Evolutionary conservation across 306 rosid genomes (phyloP), one percentile per base, ranked within the genome.

Genomic region (Dryas alaskensis): DNA sequence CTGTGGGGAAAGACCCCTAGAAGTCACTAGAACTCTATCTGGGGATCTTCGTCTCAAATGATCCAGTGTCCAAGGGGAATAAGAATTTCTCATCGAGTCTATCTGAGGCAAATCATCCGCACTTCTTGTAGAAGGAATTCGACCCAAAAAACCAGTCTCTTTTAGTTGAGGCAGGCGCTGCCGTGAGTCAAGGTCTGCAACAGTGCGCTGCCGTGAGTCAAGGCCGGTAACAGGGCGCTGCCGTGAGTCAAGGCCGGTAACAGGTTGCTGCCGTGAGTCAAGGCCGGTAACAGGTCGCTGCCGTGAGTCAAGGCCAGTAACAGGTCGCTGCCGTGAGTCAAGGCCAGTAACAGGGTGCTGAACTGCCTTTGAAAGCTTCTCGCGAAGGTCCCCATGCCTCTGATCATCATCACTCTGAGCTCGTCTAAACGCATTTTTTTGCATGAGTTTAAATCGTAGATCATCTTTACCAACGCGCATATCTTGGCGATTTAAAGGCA

Each of bases 391-490:
- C 17, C 75, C 73, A 19, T 67, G 84, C 83, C 86, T 86, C 78
- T 68, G 83, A 77, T 65, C 80, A 14, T 82, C 84, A 66, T 81
- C 77, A 73, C 86, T 80, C 45, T 81, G 85, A 63, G 79, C 70
- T 27, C 73, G 80, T 81, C 86, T 80, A n/a, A 66, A 73, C 40
- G 89, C 86, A 83, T 78, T 84, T 84, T 92, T 94, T 70, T 50
- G 85, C 88, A 89, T 81, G 76, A 94, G 96, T 81, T 92, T 94
- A 78, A 83, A 76, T 17, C 96, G 95, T 19, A 94, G 99, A 79
- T 94, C 99, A 70, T 87, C 86, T 87, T 82, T 87, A 45, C 84
- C 85, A 79, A 94, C 78, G 76, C 46, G 81, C 25, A 69, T 66
- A 78, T 77, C 94, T 84, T 80, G 22, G 65, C 14, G 60, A 81